Evolutionary conservation across 257 asterid genomes (phyloP), one percentile per base, ranked within the genome.

Genomic region (Nicotiana benthamiana): DNA sequence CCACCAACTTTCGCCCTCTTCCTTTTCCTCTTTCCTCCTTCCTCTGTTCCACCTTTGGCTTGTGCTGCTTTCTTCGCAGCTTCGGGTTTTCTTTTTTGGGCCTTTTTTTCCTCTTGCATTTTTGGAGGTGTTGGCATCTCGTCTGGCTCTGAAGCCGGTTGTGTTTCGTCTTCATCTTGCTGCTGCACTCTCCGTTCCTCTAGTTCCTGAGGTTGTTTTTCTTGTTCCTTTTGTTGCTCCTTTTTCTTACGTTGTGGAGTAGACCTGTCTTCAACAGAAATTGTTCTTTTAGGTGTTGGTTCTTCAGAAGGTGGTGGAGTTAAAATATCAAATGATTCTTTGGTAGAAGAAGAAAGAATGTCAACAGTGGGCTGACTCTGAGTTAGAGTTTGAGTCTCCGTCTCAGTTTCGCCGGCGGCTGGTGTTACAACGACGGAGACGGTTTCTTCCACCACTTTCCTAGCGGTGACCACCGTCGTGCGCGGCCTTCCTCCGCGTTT

Each of bases 391-490:
- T 28, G 48, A 53, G 12, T 32, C 6, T 18, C 40, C 9, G 40
- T 32, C 40, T 67, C 87, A 1, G 20, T 32, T 2, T 72, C 75
- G 1, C 2, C 64, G 12, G 52, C 80, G 9, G 22, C 48, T 9
- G 88, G 85, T 0, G 90, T 84, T n/a, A 90, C 88, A 26, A 89
- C 87, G 59, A 91, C 81, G 62, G 87, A 30, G 22, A 92, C 80
- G 24, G 95, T 92, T 82, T 95, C 93, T 87, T 88, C 91, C 60
- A 91, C 90, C 80, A 89, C 88, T 88, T 83, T 92, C 83, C 80
- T 85, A 36, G 92, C 32, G 17, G 89, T 90, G 16, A 89, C 89
- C 84, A 93, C 95, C 75, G 89, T 82, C 12, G 82, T 85, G 20
- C 17, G 67, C 65, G 86, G 26, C 72, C 64, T 84, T 5, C 87